Conservation (phyloP, 495 filamentous ascomycete species). For the Monascus purpureus region DNA sequence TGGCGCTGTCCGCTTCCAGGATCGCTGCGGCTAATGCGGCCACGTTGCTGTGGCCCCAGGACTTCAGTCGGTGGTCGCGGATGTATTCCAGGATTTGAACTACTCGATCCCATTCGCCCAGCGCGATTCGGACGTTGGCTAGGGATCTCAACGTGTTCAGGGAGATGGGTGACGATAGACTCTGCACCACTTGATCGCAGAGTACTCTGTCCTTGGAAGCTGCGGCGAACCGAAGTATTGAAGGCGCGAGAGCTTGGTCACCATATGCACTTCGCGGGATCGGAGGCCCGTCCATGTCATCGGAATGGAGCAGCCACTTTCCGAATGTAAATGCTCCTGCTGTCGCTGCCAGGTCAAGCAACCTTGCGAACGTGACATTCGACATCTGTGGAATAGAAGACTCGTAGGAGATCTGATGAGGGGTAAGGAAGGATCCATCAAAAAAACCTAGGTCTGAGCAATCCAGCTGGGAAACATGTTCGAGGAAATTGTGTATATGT, state of each 20-base stretch:
- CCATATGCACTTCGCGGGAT: slow-evolving; percentile 34
- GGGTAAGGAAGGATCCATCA: slow-evolving; percentile 6
- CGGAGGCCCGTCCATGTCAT: slow-evolving; percentile 42
- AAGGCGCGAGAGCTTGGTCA: slow-evolving; percentile 34
- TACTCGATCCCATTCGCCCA: slow-evolving; percentile 34
- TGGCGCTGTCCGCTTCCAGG: slow-evolving; percentile 18
- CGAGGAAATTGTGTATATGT: slow-evolving; percentile 23
- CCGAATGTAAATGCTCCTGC: slow-evolving; percentile 34
- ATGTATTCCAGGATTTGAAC: slow-evolving; percentile 28
- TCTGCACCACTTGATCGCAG: slow-evolving; percentile 26
- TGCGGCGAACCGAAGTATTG: slow-evolving; percentile 43
- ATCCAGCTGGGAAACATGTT: slow-evolving; percentile 8
- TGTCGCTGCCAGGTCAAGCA: slow-evolving; percentile 40
- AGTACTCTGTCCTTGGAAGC: slow-evolving; percentile 34
- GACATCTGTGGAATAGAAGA: slow-evolving; percentile 34
- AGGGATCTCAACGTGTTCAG: slow-evolving; percentile 34
- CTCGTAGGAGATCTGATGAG: slow-evolving; percentile 9
- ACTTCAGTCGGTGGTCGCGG: slow-evolving; percentile 20
- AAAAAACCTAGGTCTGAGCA: slow-evolving; percentile 7
- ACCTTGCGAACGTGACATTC: slow-evolving; percentile 25
- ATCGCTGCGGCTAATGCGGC: slow-evolving; percentile 27
- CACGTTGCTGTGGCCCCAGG: slow-evolving; percentile 37
- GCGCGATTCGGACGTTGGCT: slow-evolving; percentile 32
- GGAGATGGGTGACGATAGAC: slow-evolving; percentile 23
- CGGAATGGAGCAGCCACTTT: slow-evolving; percentile 38